phyloP scores from a whole-genome alignment of 768 basidiomycete species.

The Mycena venus region DNA sequence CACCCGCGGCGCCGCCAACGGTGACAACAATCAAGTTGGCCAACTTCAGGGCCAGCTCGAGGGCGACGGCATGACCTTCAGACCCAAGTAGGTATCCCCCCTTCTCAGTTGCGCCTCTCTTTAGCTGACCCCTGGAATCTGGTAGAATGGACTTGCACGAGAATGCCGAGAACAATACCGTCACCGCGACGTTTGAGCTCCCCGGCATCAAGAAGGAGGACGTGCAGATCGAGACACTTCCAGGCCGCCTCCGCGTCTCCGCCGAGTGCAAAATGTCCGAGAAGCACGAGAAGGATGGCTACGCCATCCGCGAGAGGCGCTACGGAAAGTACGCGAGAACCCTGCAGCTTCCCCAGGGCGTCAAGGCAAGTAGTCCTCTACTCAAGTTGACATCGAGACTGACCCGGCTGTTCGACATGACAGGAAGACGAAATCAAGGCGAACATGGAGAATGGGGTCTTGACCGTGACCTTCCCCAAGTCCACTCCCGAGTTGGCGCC shows the following conservation, averaged over 20 bases:
- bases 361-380: conserved; percentile 58
- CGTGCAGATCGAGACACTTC: conserved; percentile 64
- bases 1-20: conserved; percentile 14
- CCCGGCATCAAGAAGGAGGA: conserved; percentile 67
- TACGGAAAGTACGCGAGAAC: conserved; percentile 61
- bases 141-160: conserved; percentile 73
- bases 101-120: too few relatives aligned
- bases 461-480: conserved; percentile 69
- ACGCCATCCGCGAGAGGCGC: conserved; percentile 62
- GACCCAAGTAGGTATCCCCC: conserved; percentile 51
- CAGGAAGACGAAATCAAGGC: conserved; percentile 52
- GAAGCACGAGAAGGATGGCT: conserved; percentile 52
- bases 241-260: conserved; percentile 63
- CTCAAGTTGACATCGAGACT: conserved; percentile 37
- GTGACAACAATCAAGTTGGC: neutral
- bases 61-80: conserved; percentile 38
- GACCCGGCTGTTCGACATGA: conserved; percentile 38
- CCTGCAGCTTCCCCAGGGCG: conserved; percentile 64
- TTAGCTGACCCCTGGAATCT: too few relatives aligned
- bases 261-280: conserved; percentile 57
- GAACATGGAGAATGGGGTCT: conserved; percentile 64
- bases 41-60: conserved; percentile 5
- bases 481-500: conserved; percentile 46
- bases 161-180: conserved; percentile 56
- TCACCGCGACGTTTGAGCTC: conserved; percentile 70